Evolutionary conservation across 495 filamentous ascomycete species (phyloP).

Genomic region (Tuber calosporum): DNA sequence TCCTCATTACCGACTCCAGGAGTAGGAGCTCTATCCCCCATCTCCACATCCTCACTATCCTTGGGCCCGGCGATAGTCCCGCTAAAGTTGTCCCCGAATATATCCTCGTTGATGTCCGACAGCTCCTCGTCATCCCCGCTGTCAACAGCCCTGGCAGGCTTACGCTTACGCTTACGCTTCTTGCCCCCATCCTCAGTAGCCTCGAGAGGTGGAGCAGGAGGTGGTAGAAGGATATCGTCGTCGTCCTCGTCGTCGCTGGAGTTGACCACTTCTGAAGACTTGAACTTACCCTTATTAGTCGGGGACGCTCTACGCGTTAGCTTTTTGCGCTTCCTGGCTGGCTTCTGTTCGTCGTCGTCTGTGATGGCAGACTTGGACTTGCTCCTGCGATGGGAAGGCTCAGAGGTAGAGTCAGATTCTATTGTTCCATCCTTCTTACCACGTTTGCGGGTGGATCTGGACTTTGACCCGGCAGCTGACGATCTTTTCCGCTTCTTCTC

Average conservation of each 20-base stretch:
- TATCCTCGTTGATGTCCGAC: conserved; percentile 29
- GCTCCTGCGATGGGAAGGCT: conserved; percentile 39
- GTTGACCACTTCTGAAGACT: conserved; percentile 71
- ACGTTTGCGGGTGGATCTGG: conserved; percentile 12
- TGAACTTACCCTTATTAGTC: conserved; percentile 55
- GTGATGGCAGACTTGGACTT: conserved; percentile 41
- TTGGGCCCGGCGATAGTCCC: conserved; percentile 17
- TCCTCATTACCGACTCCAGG: conserved; percentile 28
- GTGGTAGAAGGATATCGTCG: conserved; percentile 37
- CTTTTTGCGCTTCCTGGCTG: conserved; percentile 55
- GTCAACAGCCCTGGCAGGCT: conserved; percentile 29
- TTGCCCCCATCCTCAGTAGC: conserved; percentile 17
- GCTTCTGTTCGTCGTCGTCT: conserved; percentile 50
- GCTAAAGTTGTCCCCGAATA: conserved; percentile 30
- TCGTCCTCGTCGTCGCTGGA: conserved; percentile 57
- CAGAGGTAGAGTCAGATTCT: conserved; percentile 41
- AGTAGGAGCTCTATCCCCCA: conserved; percentile 34
- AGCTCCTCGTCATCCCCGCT: conserved; percentile 36
- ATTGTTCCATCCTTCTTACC: conserved; percentile 65
- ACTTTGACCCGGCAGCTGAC: conserved; percentile 38
- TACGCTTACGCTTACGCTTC: conserved; percentile 36
- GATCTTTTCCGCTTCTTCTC: conserved; percentile 63
- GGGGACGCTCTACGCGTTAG: conserved; percentile 48
- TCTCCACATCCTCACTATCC: conserved; percentile 31
- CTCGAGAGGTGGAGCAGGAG: conserved; percentile 4